Evolutionary conservation across 1,284 basidiomycete species (phyloP), one percentile per base, ranked within the genome.

Genomic region (Apiotrichum sp.): DNA sequence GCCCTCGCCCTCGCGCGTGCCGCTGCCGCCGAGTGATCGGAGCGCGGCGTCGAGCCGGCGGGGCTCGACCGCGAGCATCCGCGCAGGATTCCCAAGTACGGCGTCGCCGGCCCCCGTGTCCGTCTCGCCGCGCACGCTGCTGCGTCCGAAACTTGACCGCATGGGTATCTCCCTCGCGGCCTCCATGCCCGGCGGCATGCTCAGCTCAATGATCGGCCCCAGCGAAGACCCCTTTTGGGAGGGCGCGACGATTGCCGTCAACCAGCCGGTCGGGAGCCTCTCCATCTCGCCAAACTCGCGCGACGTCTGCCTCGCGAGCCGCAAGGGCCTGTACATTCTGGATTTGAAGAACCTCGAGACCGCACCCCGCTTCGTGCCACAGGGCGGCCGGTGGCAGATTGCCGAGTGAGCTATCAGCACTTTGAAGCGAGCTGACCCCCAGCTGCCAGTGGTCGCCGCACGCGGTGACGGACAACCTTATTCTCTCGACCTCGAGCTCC

Each of bases 361-460:
- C 59, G 82, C 92, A 0, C 95, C 96, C 13, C 84, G 95, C 45
- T 97, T 91, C 68, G 81, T 98, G 9, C 93, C 95, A 3, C 93
- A 98, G 75, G 89, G 91, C 10, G 93, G 93, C 3, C 91, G 89
- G 9, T 98, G 93, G 91, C 91, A 96, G 67, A 92, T 97, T 3
- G 93, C 93, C 6, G 95, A 77, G 72, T 74, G 54, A 66, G 77
- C 40, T 22, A 41, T 8, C 40, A 14, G 40, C 40, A 14, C 22
- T 22, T 22, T 22, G 22, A 22, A 22, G 22, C 22, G 22, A 10
- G n/a, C n/a, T 16, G 6, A 41, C n/a, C 8, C 6, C 14, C 61
- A 75, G 69, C 59, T 74, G 93, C 3, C 93, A 98, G 71, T 98
- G 95, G 93, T 95, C 93, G 53, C 95, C 95, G 1, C 93, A 98